Evolutionary conservation across 2,329 filamentous ascomycete species (phyloP), one percentile per base, ranked within the genome.

Genomic region (Hypoxylon sp.): DNA sequence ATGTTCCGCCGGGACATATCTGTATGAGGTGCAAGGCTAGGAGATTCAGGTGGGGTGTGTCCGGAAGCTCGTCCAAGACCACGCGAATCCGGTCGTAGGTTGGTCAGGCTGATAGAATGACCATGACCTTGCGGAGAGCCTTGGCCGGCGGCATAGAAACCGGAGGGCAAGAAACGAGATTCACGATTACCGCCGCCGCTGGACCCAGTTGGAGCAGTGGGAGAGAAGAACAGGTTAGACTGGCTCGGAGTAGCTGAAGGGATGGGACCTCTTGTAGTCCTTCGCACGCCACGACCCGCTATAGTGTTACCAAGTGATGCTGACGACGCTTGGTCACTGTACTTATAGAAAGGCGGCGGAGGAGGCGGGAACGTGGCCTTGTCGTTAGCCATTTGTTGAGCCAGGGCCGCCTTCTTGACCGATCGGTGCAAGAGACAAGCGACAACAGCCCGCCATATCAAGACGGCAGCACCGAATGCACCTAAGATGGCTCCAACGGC

Each of bases 361-460:
- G 87, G 84, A 45, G 84, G 80, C 13, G 83, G 86, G 76, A 90
- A 91, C 64, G 87, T 82, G 21, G 88, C 84, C 81, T 95, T 95
- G 76, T 88, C 86, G 78, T 93, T 92, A 59, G 87, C 85, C 67
- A 86, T 78, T 75, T 92, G 88, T 73, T 94, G 91, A 48, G 90
- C 88, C 77, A 91, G 84, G n/a, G 94, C 92, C 55, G 95, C 93
- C 71, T 91, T 91, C 77, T 93, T 92, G 64, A 98, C 94, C 36
- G 92, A 96, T 65, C 95, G 92, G 80, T 98, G 95, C 64, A 99
- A 88, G 45, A 95, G 91, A 87, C 93, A 97, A 66, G 93, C 94
- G 65, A 98, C 90, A 61, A 98, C 87, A 55, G 86, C 90, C 67
- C 95, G 93, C 96, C 96, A 99, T 63, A 91, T 85, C 11, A 99